Evolutionary conservation across 441 rosid genomes (phyloP).

Genomic region (Populus tomentosa): DNA sequence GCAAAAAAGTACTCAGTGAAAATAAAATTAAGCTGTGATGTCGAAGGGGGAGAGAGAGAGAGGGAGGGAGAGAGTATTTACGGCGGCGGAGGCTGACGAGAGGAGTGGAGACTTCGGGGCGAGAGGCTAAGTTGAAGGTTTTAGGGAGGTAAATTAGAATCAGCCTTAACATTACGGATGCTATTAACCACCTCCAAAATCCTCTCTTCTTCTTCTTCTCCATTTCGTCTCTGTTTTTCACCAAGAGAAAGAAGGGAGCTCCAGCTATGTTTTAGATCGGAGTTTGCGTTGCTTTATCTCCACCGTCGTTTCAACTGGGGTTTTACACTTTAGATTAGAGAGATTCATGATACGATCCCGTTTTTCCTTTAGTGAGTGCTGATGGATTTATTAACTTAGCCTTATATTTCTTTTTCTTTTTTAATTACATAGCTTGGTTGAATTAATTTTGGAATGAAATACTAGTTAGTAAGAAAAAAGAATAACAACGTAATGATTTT

Average conservation of each 20-base stretch:
- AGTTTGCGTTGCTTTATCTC: not conserved
- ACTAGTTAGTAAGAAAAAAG: no score
- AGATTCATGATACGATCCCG: no score
- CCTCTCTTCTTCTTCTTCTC: slow-evolving; percentile 21
- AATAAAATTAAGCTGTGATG: not conserved
- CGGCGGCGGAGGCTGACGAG: slow-evolving; percentile 97
- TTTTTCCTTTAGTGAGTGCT: no score
- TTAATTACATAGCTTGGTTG: no score
- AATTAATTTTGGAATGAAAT: no score
- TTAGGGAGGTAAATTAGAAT: slow-evolving; percentile 57
- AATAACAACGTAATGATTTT: no score
- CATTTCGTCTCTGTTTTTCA: not conserved
- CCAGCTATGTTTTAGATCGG: not conserved
- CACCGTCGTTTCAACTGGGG: no score
- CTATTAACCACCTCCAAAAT: slow-evolving; percentile 58
- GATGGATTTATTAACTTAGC: no score
- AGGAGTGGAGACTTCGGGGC: slow-evolving; percentile 97
- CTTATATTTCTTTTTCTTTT: no score
- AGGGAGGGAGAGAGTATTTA: slow-evolving; percentile 27
- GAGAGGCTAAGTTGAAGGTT: slow-evolving; percentile 70
- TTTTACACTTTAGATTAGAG: no score
- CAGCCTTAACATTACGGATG: slow-evolving; percentile 52
- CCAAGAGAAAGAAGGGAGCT: not conserved
- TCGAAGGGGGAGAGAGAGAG: not conserved
- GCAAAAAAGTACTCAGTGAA: no score